Percentiles rank a stretch among this genome's conserved stretches.
These are phyloP conservation scores for Fusarium pseudoanthophilum DNA, from an alignment of 2,329 filamentous ascomycete species.

Conservation along the genomic window DNA sequence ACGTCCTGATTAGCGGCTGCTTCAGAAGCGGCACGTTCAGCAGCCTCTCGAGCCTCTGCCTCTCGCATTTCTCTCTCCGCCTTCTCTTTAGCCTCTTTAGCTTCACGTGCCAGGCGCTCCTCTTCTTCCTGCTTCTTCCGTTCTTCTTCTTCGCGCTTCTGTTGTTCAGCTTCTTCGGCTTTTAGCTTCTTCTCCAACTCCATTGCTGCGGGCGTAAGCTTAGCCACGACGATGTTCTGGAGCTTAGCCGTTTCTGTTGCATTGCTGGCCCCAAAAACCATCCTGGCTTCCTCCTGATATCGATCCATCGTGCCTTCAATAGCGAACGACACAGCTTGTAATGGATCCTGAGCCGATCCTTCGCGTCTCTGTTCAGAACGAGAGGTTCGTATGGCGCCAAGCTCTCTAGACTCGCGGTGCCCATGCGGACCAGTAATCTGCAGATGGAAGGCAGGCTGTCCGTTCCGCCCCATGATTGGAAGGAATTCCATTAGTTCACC, in stretches of 20 bases:
- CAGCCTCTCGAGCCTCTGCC: slow-evolving; percentile 73
- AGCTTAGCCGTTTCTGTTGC: slow-evolving; percentile 74
- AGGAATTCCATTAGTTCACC: slow-evolving; percentile 67
- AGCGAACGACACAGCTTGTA: slow-evolving; percentile 80
- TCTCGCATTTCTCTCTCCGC: slow-evolving; percentile 74
- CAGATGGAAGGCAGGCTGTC: slow-evolving; percentile 67
- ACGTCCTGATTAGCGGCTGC: slow-evolving; percentile 52
- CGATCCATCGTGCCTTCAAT: slow-evolving; percentile 77
- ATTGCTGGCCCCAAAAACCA: slow-evolving; percentile 79
- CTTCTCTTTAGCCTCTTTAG: slow-evolving; percentile 77
- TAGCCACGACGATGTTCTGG: slow-evolving; percentile 73
- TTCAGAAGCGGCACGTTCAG: slow-evolving; percentile 66
- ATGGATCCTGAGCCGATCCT: slow-evolving; percentile 65
- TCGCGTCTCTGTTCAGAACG: slow-evolving; percentile 63
- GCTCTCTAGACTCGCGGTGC: slow-evolving; percentile 63
- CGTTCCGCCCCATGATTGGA: slow-evolving; percentile 57
- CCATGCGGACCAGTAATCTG: slow-evolving; percentile 64
- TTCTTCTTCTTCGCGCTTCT: slow-evolving; percentile 65
- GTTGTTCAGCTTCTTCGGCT: slow-evolving; percentile 64
- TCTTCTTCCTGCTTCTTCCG: slow-evolving; percentile 71
- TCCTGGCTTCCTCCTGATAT: slow-evolving; percentile 89
- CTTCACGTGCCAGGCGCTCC: slow-evolving; percentile 73
- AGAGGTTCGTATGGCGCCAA: slow-evolving; percentile 54
- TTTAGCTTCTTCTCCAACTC: slow-evolving; percentile 80
- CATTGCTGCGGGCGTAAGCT: slow-evolving; percentile 85